Evolutionary conservation across 2,329 filamentous ascomycete genomes (phyloP), one percentile per base, ranked within the genome.

Genomic region (Curvularia sp.): DNA sequence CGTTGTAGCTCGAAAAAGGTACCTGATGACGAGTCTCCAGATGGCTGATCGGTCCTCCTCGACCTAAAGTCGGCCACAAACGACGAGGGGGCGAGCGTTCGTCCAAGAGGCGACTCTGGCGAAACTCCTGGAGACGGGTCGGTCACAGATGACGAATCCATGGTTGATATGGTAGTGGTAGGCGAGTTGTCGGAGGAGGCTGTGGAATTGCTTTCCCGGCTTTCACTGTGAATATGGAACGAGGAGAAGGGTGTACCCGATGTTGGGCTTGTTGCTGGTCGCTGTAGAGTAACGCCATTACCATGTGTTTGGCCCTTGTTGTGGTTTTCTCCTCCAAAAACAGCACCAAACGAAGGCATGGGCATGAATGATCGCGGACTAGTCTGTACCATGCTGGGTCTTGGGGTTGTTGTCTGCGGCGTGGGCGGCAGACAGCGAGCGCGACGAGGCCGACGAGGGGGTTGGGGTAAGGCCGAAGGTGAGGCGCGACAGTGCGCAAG

Each of bases 141-240:
- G 30, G 93, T 93, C 49, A 95, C 84, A 30, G 92, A 91, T 8
- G 92, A 94, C 5, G 93, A 96, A 79, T 97, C 94, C 63, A 94
- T 92, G 20, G 92, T 97, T 5, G 93, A 97, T 49, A 95, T 86
- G 2, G 94, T 97, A 3, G 93, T 97, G 7, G 94, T 98, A 1
- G 95, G 95, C 8, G 94, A 98, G 22, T 94, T 97, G 72, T 97
- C 93, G 42, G 91, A 91, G 1, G 95, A 98, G 64, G 91, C 92
- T 15, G 90, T 92, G 7, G 89, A 93, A n/a, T 87, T 89, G 79
- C 89, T 92, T 73, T 91, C 86, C 74, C 88, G 85, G 78, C 89
- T 92, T 75, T 91, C 89, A 71, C 89, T 87, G 68, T 76, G 74
- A 50, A 73, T 65, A 78, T 92, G 90, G 63, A 81, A 81, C 61